Conservation (phyloP, 148 eudicot species). For the Rheum nobile region DNA sequence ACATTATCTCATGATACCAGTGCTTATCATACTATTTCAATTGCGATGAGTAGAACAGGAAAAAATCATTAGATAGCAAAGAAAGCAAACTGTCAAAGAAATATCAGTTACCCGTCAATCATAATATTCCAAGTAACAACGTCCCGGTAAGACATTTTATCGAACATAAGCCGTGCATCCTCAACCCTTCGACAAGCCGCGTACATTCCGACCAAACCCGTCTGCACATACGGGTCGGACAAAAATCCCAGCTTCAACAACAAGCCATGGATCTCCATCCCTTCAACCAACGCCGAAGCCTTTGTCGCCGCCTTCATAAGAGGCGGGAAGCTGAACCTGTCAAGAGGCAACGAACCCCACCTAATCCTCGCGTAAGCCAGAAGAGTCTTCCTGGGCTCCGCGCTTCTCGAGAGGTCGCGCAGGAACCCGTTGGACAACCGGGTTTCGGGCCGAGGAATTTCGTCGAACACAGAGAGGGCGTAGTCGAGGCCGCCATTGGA, state of each 20-base stretch:
- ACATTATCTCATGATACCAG: background rate
- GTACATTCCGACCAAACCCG: constrained; percentile 38
- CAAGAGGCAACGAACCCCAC: constrained; percentile 14
- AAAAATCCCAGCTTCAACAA: constrained; percentile 28
- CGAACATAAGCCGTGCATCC: constrained; percentile 34
- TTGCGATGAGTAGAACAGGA: background rate
- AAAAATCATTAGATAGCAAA: background rate
- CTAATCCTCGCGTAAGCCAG: constrained; percentile 17
- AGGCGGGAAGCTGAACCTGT: constrained; percentile 35
- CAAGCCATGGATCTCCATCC: constrained; percentile 46
- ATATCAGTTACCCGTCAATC: background rate
- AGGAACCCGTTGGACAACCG: constrained; percentile 20
- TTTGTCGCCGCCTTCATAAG: constrained; percentile 32
- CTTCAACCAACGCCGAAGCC: constrained; percentile 20
- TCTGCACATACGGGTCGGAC: constrained; percentile 43
- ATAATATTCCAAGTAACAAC: constrained; percentile 12
- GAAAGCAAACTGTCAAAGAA: background rate
- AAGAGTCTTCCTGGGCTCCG: constrained; percentile 26
- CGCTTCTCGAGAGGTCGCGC: constrained; percentile 31
- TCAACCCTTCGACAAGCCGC: constrained; percentile 24
- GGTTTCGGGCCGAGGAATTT: constrained; percentile 17
- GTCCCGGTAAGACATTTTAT: constrained; percentile 35
- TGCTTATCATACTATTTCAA: background rate
- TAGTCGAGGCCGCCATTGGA: constrained; percentile 17
- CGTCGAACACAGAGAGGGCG: constrained; percentile 28